Percentiles rank a stretch among this genome's conserved stretches.
These are phyloP conservation scores for Lanmaoa pseudosensibilis DNA, from an alignment of 768 basidiomycete genomes.

Conservation along the genomic window DNA sequence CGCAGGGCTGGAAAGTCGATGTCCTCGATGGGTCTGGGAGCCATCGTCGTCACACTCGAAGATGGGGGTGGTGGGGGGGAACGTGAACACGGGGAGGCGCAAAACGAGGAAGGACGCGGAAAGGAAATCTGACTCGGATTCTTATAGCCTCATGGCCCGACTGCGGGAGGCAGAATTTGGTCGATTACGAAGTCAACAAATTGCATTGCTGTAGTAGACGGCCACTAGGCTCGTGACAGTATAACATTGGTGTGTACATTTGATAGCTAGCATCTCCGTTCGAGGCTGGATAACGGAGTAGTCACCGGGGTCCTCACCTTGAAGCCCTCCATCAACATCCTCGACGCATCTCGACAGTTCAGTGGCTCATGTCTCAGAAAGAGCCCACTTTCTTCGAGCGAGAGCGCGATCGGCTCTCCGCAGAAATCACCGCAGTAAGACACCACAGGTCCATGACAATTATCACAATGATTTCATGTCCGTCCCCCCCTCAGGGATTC, in stretches of 20 bases:
- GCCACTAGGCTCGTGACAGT: no score
- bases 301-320: no score
- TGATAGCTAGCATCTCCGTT: no score
- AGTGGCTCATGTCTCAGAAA: constrained; percentile 28
- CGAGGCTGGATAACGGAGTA: no score
- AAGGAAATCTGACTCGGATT: no score
- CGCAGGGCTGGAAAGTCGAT: constrained; percentile 18
- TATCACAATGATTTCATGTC: neutral
- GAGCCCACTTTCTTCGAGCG: constrained; percentile 71
- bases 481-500: constrained; percentile 73
- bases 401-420: constrained; percentile 72
- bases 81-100: neutral
- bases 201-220: no score
- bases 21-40: constrained; percentile 18
- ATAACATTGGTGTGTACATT: no score
- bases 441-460: neutral
- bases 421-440: constrained; percentile 72
- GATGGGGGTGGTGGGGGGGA: neutral
- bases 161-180: neutral
- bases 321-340: no score
- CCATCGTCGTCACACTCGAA: constrained; percentile 8
- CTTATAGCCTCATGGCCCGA: neutral
- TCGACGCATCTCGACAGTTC: no score
- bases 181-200: no score
- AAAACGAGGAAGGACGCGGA: neutral